Base-by-base conservation (phyloP, 208 protist genomes). In the Trypanosoma brucei region DNA sequence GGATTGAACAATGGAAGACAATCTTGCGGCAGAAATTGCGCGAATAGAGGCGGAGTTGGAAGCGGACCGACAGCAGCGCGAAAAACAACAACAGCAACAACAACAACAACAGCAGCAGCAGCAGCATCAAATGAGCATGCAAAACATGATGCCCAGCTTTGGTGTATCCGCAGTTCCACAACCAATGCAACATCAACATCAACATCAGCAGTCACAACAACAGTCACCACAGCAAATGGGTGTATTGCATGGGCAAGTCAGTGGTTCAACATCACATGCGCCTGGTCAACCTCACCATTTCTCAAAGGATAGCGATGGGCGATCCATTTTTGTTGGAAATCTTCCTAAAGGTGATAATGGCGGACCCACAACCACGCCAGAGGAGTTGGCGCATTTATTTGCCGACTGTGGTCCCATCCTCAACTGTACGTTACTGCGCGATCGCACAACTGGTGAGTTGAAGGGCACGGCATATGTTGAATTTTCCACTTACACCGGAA, bases 381-480 rank as follows among this genome's bases (percentile, higher is more conserved):
- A 94, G 72, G 88, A 92, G 65, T 74, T 94, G n/a, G 70, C 62
- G 34, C 73, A 84, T 55, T 92, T 92, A 68, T 94, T 94, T 59
- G 51, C 72, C 0, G 84, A 90, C 56, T 94, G 88, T 62, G 88
- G 88, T 3, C 66, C 55, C 3, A 87, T 94, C 39, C 58, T 92
- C 49, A 94, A 90, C 84, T 91, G 84, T 74, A 94, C 88, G 0
- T 55, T 94, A 14, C 66, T 91, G 57, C 78, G 78, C 52, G 88
- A 94, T 64, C 82, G 85, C 54, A 73, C 71, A 35, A 94, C 88
- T 7, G 75, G 79, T 0, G 83, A 94, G 65, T 66, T 88, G 36
- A 91, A 91, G 70, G 88, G 88, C 35, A 94, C 84, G 8, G 88
- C 88, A 33, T 94, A 94, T 69, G 67, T 94, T 35, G 84, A 94